phyloP scores from a whole-genome alignment of 2,329 filamentous ascomycete genomes.

The Teratosphaeria zuluensis region DNA sequence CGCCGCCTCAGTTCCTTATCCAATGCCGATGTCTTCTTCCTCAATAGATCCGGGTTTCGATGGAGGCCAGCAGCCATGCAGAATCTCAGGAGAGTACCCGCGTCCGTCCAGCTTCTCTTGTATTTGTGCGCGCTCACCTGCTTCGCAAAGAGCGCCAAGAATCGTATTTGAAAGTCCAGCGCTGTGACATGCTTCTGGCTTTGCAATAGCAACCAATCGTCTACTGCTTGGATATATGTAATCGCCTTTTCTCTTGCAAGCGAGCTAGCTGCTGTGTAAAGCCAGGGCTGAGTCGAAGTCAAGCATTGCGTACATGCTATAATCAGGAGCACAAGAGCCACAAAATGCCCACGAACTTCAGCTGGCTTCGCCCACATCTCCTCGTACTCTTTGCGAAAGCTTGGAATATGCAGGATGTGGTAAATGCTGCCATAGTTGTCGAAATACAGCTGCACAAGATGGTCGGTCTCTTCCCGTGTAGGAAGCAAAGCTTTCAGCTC shows the following conservation, averaged over 20 bases:
- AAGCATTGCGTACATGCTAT: slow-evolving; percentile 29
- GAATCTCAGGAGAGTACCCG: slow-evolving; percentile 42
- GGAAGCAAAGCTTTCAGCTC: slow-evolving; percentile 31
- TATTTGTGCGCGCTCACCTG: slow-evolving; percentile 42
- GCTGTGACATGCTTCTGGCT: slow-evolving; percentile 45
- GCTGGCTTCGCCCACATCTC: slow-evolving; percentile 35
- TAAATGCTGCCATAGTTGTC: slow-evolving; percentile 41
- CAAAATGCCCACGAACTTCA: slow-evolving; percentile 23
- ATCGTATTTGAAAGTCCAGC: slow-evolving; percentile 41
- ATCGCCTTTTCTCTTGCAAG: slow-evolving; percentile 30
- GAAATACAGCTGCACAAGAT: slow-evolving; percentile 39
- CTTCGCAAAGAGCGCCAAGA: slow-evolving; percentile 42
- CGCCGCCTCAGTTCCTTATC: slow-evolving; percentile 46
- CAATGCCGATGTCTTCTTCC: slow-evolving; percentile 30
- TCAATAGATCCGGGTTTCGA: slow-evolving; percentile 34
- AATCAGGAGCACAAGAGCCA: slow-evolving; percentile 33
- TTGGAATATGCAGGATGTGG: slow-evolving; percentile 44
- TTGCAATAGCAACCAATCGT: slow-evolving; percentile 34
- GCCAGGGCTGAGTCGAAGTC: slow-evolving; percentile 18
- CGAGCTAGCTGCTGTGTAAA: slow-evolving; percentile 36
- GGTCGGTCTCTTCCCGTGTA: slow-evolving; percentile 29
- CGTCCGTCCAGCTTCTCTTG: slow-evolving; percentile 45
- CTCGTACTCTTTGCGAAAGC: slow-evolving; percentile 43
- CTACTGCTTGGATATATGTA: slow-evolving; percentile 30
- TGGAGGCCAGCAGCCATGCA: slow-evolving; percentile 47